phyloP scores from a whole-genome alignment of 176 grass and related monocot species.

The maize (Zea mays) region DNA sequence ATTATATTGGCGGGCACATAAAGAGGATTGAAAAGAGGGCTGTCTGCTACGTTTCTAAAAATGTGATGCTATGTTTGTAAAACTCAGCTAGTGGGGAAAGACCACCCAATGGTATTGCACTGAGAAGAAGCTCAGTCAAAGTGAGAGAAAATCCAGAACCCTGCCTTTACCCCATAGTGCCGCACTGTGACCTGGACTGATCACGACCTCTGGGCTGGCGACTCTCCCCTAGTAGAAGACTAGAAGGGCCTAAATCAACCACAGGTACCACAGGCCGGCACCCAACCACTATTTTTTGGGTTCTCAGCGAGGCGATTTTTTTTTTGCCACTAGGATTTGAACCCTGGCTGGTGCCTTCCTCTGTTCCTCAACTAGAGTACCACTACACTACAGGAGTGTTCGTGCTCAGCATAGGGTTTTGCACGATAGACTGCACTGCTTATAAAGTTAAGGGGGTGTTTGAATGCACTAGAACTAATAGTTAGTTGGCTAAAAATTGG shows the following conservation, averaged over 20 bases:
- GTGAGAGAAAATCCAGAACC: not conserved
- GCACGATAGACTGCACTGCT: no score
- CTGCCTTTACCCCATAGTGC: not conserved
- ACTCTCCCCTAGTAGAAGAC: not conserved
- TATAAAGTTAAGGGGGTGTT: no score
- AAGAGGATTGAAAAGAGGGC: conserved; percentile 16
- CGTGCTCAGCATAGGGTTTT: no score
- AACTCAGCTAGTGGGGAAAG: not conserved
- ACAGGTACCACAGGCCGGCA: not conserved
- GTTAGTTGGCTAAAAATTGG: no score
- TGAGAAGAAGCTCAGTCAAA: not conserved
- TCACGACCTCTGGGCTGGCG: not conserved
- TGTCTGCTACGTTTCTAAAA: not conserved
- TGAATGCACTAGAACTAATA: no score
- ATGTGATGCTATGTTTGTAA: not conserved
- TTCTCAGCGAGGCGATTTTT: not conserved
- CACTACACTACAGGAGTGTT: not conserved
- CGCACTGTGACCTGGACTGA: not conserved
- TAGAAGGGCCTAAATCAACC: not conserved
- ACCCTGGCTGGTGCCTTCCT: not conserved
- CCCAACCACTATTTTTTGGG: not conserved
- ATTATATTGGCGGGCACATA: conserved; percentile 11
- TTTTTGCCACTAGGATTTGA: not conserved
- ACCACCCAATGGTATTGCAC: not conserved
- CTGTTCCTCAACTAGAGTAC: not conserved